phyloP scores from a whole-genome alignment of 139 green algal species.

The Spirogloea muscicola region DNA sequence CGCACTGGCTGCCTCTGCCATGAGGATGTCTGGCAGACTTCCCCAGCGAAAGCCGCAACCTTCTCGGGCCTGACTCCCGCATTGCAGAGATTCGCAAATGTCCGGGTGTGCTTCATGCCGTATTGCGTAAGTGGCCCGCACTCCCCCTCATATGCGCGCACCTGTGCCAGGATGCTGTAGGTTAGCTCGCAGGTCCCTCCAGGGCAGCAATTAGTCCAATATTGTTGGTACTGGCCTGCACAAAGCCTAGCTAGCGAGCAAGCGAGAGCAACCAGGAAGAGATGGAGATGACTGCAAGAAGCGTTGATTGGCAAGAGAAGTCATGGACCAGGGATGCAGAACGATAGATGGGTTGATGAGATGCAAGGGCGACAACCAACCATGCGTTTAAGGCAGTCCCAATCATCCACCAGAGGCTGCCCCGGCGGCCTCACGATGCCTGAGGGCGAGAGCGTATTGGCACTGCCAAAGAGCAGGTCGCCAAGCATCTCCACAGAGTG shows the following conservation, averaged over 20 bases:
- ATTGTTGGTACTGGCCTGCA: background rate
- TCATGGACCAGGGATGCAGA: background rate
- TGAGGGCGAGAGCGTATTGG: background rate
- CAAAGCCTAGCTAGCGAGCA: background rate
- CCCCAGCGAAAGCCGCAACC: background rate
- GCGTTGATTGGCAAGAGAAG: background rate
- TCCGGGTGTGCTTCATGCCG: constrained; percentile 22
- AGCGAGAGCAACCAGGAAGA: background rate
- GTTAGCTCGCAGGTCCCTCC: too few species aligned
- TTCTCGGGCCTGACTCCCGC: background rate
- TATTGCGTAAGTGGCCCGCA: background rate
- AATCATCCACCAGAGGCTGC: constrained; percentile 74
- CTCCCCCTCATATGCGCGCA: background rate
- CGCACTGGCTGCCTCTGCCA: background rate
- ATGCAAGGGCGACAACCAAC: constrained; percentile 29
- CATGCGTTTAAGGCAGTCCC: constrained; percentile 75
- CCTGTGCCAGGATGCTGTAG: background rate
- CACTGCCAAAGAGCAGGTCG: background rate
- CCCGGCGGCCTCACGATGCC: background rate
- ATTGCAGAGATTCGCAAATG: constrained; percentile 11
- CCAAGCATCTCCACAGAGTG: constrained; percentile 34
- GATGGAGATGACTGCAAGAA: background rate
- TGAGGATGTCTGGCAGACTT: background rate
- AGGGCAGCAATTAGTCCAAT: background rate
- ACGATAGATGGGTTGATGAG: background rate